phyloP scores from a whole-genome alignment of 1,284 basidiomycete genomes.

The Veloboletus limbatus region DNA sequence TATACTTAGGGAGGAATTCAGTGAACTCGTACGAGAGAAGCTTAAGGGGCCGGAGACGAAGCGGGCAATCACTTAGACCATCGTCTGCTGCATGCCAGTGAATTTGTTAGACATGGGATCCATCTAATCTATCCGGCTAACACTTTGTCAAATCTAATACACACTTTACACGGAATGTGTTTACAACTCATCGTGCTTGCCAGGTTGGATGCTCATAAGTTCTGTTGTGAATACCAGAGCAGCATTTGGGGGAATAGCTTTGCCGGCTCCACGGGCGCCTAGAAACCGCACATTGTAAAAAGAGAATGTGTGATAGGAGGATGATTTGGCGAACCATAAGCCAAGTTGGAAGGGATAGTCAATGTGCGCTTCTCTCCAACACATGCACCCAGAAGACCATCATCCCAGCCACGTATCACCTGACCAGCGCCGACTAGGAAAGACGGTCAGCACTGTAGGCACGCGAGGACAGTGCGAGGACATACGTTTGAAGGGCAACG shows the following conservation, averaged over 20 bases:
- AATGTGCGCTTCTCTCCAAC: conserved; percentile 88
- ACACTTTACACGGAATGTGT: neutral
- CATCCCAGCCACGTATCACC: conserved; percentile 83
- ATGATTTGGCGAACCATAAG: conserved; percentile 65
- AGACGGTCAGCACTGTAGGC: conserved; percentile 1
- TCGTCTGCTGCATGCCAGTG: too few species aligned
- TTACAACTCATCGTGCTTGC: conserved; percentile 40
- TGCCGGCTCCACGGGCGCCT: conserved; percentile 77
- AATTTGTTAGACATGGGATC: too few species aligned
- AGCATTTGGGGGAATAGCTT: conserved; percentile 78
- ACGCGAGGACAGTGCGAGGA: neutral
- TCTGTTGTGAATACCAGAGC: conserved; percentile 90
- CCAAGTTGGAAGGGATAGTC: conserved; percentile 76
- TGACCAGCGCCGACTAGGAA: conserved; percentile 70
- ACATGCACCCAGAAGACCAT: conserved; percentile 84
- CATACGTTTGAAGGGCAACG: conserved; percentile 70
- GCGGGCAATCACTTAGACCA: conserved; percentile 8
- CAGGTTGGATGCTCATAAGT: conserved; percentile 53
- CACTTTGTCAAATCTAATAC: neutral
- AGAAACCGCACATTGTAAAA: conserved; percentile 4
- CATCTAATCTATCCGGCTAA: neutral
- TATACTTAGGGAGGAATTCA: conserved; percentile 78
- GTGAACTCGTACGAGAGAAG: conserved; percentile 72
- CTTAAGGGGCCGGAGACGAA: conserved; percentile 47
- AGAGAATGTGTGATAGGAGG: neutral